These are phyloP conservation scores for Amoeboaphelidium occidentale DNA, from an alignment of 371 early-diverging fungal genomes.

Conservation along the genomic window DNA sequence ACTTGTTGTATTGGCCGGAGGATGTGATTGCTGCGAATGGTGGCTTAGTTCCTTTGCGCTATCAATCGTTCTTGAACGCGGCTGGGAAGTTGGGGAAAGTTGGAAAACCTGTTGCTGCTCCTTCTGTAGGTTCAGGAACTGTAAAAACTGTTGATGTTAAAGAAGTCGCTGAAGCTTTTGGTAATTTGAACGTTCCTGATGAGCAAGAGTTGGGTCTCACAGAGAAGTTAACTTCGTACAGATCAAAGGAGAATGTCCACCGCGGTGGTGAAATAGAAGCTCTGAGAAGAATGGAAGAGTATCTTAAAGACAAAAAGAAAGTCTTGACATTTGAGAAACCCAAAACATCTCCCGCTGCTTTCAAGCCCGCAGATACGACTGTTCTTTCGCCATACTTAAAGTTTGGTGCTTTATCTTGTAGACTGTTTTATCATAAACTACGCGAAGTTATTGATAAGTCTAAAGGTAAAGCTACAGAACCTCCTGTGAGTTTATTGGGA, in stretches of 20 bases:
- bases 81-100: background rate
- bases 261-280: constrained; percentile 10
- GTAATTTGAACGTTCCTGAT: too few species aligned
- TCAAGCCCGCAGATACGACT: constrained; percentile 10
- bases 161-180: too few species aligned
- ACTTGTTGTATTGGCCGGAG: constrained; percentile 6
- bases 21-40: constrained; percentile 4
- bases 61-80: constrained; percentile 3
- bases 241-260: constrained; percentile 1
- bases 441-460: constrained; percentile 1
- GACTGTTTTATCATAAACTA: constrained; percentile 5
- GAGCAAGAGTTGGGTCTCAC: too few species aligned
- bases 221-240: too few species aligned
- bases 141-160: too few species aligned
- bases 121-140: too few species aligned
- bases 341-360: constrained; percentile 9
- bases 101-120: background rate
- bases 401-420: constrained; percentile 8
- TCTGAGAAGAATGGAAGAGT: constrained; percentile 3
- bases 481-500: constrained; percentile 11
- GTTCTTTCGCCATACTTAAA: constrained; percentile 4
- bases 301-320: background rate
- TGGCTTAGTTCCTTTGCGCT: constrained; percentile 8
- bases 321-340: constrained; percentile 11
- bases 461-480: constrained; percentile 5